A percentile compares a stretch with the other conserved stretches of the same genome.
phyloP scores from a whole-genome alignment of 352 stramenopile species.

The Phytophthora pluvialis region DNA sequence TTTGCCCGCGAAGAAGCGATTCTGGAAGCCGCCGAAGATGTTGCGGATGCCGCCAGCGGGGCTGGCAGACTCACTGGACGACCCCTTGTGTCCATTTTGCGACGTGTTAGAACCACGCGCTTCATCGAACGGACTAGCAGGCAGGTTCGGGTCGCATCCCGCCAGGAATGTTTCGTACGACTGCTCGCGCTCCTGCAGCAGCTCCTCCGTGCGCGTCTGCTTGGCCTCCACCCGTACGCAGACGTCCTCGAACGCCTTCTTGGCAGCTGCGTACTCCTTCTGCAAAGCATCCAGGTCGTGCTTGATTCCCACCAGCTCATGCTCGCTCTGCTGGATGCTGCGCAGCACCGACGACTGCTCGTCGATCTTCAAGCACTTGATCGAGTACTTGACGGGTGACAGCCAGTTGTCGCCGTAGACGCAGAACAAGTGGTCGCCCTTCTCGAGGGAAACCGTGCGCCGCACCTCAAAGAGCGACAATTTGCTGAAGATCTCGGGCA shows the following conservation, averaged over 20 bases:
- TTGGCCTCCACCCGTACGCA: slow-evolving; percentile 67
- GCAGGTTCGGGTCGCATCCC: slow-evolving; percentile 52
- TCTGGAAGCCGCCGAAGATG: slow-evolving; percentile 76
- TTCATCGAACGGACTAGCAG: slow-evolving; percentile 24
- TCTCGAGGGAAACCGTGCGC: slow-evolving; percentile 76
- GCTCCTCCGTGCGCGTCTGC: slow-evolving; percentile 77
- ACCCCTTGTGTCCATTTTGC: slow-evolving; percentile 45
- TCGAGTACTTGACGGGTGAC: slow-evolving; percentile 88
- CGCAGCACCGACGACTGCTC: slow-evolving; percentile 54
- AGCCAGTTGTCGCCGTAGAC: slow-evolving; percentile 92
- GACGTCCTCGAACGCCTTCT: slow-evolving; percentile 85
- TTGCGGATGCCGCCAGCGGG: slow-evolving; percentile 53
- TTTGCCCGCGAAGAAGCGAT: slow-evolving; percentile 75
- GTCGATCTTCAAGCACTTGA: slow-evolving; percentile 87
- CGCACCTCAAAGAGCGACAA: slow-evolving; percentile 86
- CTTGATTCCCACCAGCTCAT: slow-evolving; percentile 78
- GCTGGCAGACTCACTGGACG: slow-evolving; percentile 46
- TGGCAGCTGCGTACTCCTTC: slow-evolving; percentile 80
- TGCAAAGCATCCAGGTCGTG: slow-evolving; percentile 77
- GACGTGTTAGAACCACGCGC: slow-evolving; percentile 38
- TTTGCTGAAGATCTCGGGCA: slow-evolving; percentile 87
- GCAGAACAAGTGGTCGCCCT: slow-evolving; percentile 85
- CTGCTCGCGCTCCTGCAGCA: slow-evolving; percentile 67
- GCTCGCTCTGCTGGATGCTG: slow-evolving; percentile 77
- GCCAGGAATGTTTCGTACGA: slow-evolving; percentile 83